Percentiles rank a stretch among this genome's conserved stretches.
Conservation (phyloP, 345 rosid genomes). For the Populus euphratica region DNA sequence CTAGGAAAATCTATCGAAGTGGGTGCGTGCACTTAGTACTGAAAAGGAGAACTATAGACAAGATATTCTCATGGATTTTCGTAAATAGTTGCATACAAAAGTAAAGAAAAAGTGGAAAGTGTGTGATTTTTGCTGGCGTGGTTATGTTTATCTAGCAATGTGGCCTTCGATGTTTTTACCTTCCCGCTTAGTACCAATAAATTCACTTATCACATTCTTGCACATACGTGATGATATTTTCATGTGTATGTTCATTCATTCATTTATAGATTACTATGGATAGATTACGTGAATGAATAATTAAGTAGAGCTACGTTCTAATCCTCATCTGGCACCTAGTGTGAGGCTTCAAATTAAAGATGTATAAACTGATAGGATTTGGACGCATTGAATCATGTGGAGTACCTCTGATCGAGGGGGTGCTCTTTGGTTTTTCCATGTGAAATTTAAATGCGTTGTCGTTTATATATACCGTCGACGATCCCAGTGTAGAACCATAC, state of each 20-base stretch:
- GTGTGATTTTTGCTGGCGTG: slow-evolving; percentile 28
- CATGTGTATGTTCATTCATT: too few relatives aligned
- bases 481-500: neutral
- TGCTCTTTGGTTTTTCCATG: too few relatives aligned
- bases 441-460: neutral
- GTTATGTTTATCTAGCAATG: slow-evolving; percentile 1
- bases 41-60: neutral
- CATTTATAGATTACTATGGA: neutral
- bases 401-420: too few relatives aligned
- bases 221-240: neutral
- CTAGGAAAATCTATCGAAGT: slow-evolving; percentile 27
- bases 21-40: slow-evolving; percentile 2
- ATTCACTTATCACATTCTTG: neutral
- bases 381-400: too few relatives aligned
- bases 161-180: neutral
- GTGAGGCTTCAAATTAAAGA: too few relatives aligned
- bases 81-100: neutral
- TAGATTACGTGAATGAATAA: neutral
- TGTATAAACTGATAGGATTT: too few relatives aligned
- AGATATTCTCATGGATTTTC: slow-evolving; percentile 26
- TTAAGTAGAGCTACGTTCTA: neutral
- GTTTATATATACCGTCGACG: neutral
- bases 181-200: neutral
- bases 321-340: too few relatives aligned
- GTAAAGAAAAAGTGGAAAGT: neutral